Base-by-base conservation (phyloP, 2,329 filamentous ascomycete species). In the Cordyceps militaris region DNA sequence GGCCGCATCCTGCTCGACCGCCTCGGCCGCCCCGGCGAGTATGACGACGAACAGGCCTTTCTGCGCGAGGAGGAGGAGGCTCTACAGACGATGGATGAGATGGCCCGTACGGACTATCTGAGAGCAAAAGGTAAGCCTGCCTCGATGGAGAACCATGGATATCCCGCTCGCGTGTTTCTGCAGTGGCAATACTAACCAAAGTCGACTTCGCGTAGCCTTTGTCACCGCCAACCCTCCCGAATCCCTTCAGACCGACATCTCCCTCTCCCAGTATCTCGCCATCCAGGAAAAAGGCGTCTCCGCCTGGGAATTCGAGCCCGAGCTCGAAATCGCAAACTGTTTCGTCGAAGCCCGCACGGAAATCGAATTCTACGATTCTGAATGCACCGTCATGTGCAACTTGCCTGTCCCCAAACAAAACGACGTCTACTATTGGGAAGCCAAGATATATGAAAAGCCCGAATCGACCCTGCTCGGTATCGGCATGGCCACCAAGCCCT, bases 251-350 rank as follows among this genome's bases (percentile, higher is more conserved):
- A 97, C 94, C 64, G 94, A 99, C 70, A 99, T 99, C 63, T 97
- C 94, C 23, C 77, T 99, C 62, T 97, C 94, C 36, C 94, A 99
- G 71, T 97, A 96, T 71, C 82, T 99, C 59, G 94, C 94, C 43
- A 99, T 99, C 64, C 94, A 99, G 76, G 94, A 99, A 76, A 99
- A 99, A 73, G 94, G 94, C 52, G 93, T 99, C n/a, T 96, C 94
- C 5, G 94, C 94, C 7, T 99, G 94, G 94, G 94, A 99, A 72
- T 99, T 99, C 67, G 94, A 97, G 72, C 94, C 94, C n/a, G 94
- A 99, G 72, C 77, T 97, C 36, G 94, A 99, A 73, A 97, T 97
- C 64, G 94, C 94, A 64, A 97, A 97, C 73, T 99, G 94, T 73
- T 99, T 99, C 69, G 94, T 99, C 62, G 93, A 99, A 74, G 93